Evolutionary conservation across 2,329 filamentous ascomycete genomes (phyloP), one percentile per base, ranked within the genome.

Genomic region (Arthroderma sp.): DNA sequence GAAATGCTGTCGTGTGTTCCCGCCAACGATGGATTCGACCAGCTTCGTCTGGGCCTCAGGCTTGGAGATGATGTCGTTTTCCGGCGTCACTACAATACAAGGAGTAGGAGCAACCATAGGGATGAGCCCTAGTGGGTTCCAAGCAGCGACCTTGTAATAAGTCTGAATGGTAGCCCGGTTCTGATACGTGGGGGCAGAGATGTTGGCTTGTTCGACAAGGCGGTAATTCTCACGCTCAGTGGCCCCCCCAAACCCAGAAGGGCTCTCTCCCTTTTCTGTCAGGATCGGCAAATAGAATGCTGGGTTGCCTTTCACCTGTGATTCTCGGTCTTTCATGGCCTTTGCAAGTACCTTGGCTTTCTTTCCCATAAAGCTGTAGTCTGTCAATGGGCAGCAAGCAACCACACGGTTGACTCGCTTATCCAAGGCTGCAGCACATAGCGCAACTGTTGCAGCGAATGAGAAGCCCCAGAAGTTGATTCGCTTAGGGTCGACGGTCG

Each of bases 401-500:
- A 63, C 50, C 22, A 53, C 46, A 32, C 42, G 44, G 30, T 49
- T 51, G 10, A 51, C 50, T 10, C 61, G 55, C 31, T 49, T 52
- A 48, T 63, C 61, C n/a, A 62, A 39, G 1, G 58, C 49, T 7
- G 57, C 57, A 1, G 57, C 50, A 8, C 47, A 53, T 1, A 57
- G 38, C 1, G 57, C 54, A 5, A 61, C 49, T 4, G 43, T 43
- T 5, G 38, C 57, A 10, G 49, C 39, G 28, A 62, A 57, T 3
- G 60, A 64, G 40, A 57, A 55, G 3, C 63, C 62, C 60, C 60
- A 66, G 51, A 63, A 52, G 2, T 39, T 54, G 27, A 64, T 55
- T 22, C 50, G 45, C n/a, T 53, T 47, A 2, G 57, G 47, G 33
- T 59, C 48, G 15, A 63, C 61, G 29, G 46, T 49, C 6, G 51